These are phyloP conservation scores for Clarkia xantiana DNA, from an alignment of 345 rosid species.

Conservation along the genomic window DNA sequence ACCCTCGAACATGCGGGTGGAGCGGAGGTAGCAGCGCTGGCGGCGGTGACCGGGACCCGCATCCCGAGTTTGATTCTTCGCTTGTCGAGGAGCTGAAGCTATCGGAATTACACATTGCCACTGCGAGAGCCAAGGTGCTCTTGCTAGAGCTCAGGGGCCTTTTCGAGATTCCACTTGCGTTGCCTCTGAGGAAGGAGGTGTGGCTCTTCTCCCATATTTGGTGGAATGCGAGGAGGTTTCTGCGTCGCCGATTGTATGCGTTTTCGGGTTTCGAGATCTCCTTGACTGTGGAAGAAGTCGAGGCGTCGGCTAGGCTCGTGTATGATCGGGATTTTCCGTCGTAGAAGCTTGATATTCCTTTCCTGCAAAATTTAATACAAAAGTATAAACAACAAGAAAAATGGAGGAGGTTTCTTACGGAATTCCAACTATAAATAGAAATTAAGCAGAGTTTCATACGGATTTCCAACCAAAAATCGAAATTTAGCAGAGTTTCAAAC, in stretches of 20 bases:
- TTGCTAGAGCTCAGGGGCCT: slow-evolving; percentile 39
- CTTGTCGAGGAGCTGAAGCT: slow-evolving; percentile 36
- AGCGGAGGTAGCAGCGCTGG: slow-evolving; percentile 40
- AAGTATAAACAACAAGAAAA: no score
- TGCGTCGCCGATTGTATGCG: slow-evolving; percentile 33
- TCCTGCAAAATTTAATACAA: slow-evolving; percentile 17
- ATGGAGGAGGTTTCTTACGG: no score
- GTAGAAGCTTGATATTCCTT: slow-evolving; percentile 71
- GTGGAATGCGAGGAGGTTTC: slow-evolving; percentile 45
- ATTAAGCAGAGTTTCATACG: no score
- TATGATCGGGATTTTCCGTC: slow-evolving; percentile 76
- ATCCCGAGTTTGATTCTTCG: slow-evolving; percentile 34
- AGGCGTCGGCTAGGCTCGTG: slow-evolving; percentile 37
- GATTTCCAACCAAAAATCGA: no score
- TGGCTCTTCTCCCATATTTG: slow-evolving; percentile 52
- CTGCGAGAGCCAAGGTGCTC: slow-evolving; percentile 60
- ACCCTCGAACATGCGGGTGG: slow-evolving; percentile 32
- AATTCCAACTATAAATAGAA: no score
- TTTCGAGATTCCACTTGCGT: slow-evolving; percentile 32
- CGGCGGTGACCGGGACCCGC: slow-evolving; percentile 38
- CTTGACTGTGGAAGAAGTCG: slow-evolving; percentile 33
- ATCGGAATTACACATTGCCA: slow-evolving; percentile 51
- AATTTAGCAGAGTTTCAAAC: no score
- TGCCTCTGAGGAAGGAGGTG: slow-evolving; percentile 9
- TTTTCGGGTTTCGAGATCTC: slow-evolving; percentile 73